Evolutionary conservation across 768 basidiomycete species (phyloP).

Genomic region (Lentinula guzmanii): DNA sequence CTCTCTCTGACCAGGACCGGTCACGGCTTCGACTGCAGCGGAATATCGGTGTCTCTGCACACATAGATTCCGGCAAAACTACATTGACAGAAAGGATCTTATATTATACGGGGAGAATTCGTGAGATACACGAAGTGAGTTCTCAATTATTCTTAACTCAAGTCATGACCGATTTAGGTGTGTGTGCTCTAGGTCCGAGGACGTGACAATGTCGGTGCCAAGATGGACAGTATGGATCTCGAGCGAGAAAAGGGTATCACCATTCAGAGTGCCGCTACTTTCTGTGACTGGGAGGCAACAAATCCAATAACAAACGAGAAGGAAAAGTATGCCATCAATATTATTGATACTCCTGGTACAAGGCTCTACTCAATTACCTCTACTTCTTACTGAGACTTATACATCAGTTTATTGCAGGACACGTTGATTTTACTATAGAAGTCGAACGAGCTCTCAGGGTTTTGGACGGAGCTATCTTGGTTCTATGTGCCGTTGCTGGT

Average conservation of each 20-base stretch:
- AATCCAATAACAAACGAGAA: slow-evolving; percentile 55
- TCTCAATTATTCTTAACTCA: background rate
- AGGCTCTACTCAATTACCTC: background rate
- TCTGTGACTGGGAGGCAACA: slow-evolving; percentile 89
- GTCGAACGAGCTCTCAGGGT: slow-evolving; percentile 96
- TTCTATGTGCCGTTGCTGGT: slow-evolving; percentile 94
- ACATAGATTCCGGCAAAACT: slow-evolving; percentile 97
- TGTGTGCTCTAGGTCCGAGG: slow-evolving; percentile 66
- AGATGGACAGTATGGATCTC: slow-evolving; percentile 99
- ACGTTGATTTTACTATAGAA: slow-evolving; percentile 99
- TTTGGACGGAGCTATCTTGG: slow-evolving; percentile 92
- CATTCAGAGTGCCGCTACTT: slow-evolving; percentile 97
- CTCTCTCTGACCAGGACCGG: slow-evolving; percentile 61
- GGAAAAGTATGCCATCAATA: slow-evolving; percentile 90
- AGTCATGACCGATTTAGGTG: slow-evolving; percentile 13
- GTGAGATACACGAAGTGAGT: slow-evolving; percentile 93
- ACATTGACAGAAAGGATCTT: slow-evolving; percentile 94
- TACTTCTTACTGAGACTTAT: background rate
- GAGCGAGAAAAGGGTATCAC: slow-evolving; percentile 99
- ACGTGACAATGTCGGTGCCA: slow-evolving; percentile 92
- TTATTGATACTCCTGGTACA: slow-evolving; percentile 95
- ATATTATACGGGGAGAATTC: slow-evolving; percentile 93
- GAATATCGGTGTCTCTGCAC: slow-evolving; percentile 95
- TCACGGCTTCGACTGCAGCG: slow-evolving; percentile 68
- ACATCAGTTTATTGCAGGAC: slow-evolving; percentile 51